Base-by-base conservation (phyloP, 129 eudicot genomes). In the Deinandra increscens region DNA sequence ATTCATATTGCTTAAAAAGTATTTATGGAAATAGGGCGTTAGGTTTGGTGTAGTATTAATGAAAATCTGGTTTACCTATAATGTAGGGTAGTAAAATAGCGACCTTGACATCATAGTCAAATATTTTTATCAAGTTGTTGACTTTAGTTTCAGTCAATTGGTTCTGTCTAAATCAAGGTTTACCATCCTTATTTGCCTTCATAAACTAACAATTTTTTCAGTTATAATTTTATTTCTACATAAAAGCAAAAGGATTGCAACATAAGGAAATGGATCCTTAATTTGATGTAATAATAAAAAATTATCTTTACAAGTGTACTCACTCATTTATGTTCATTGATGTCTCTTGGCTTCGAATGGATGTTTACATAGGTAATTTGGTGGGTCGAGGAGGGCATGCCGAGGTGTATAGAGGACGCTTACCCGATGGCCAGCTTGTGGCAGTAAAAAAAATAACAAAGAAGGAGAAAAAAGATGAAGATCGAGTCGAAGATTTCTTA, bases 331-430 rank as follows among this genome's bases (percentile, higher is more conserved):
- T 26, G 31, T 26, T 3, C 31, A 26, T 15, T 20, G 13, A 22
- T 29, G 7, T 58, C 1, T 4, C 20, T 23, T 64, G 54, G 36
- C 18, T 54, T 22, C 26, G 1, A 7, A 67, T 39, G 8, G 53
- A 22, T 72, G 80, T 58, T 58, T 13, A 50, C 60, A 55, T 54
- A 94, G 99, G 68, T 62, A 94, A 84, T 43, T 65, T 94, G 74
- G 63, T 94, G 29, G 99, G 99, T 43, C 74, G 88, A 84, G 99
- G 99, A 0, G 99, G 99, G 12, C 97, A 89, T 37, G 99, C 99
- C 3, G 95, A 94, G 73, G 99, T 94, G 75, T 94, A 94, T 83
- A 87, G 84, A 82, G 99, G 99, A 31, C 9, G 72, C 63, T 83
- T 94, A 81, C 56, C 88, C 9, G 96, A 94, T 62, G 97, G 97